A percentile compares a stretch with the other conserved stretches of the same genome.
These are phyloP conservation scores for Fistulinella staudtii DNA, from an alignment of 1,284 basidiomycete species.

Conservation along the genomic window DNA sequence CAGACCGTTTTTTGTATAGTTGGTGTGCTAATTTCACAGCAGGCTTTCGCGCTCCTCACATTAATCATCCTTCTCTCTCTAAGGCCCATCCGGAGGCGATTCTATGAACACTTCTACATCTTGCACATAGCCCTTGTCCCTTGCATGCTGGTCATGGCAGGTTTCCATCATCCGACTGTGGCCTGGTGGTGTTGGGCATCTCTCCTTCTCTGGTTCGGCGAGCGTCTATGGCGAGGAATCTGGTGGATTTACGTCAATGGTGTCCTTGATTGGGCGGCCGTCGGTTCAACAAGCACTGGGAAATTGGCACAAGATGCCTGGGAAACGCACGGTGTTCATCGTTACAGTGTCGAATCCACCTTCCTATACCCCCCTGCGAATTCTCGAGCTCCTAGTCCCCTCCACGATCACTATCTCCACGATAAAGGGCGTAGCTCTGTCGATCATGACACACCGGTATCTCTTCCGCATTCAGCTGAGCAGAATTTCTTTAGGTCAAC, in stretches of 20 bases:
- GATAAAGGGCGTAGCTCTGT: constrained; percentile 4
- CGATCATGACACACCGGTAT: not conserved
- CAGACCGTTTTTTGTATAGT: constrained; percentile 12
- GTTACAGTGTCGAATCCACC: constrained; percentile 4
- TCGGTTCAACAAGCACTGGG: not conserved
- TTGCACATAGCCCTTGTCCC: constrained; percentile 67
- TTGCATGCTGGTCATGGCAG: constrained; percentile 56
- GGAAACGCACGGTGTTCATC: constrained; percentile 25
- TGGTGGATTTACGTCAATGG: constrained; percentile 69
- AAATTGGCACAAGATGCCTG: constrained; percentile 7
- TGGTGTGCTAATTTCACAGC: constrained; percentile 13
- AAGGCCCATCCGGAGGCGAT: constrained; percentile 57
- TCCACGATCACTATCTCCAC: constrained; percentile 19
- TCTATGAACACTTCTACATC: constrained; percentile 78
- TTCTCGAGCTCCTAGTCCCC: constrained; percentile 22
- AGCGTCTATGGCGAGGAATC: constrained; percentile 57
- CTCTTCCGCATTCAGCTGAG: not conserved
- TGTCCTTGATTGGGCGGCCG: constrained; percentile 28
- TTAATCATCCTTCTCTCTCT: constrained; percentile 63
- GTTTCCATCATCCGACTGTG: constrained; percentile 67
- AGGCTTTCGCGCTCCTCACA: constrained; percentile 73
- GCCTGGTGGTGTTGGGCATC: constrained; percentile 71
- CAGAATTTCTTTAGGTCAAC: constrained; percentile 2
- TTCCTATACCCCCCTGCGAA: constrained; percentile 4
- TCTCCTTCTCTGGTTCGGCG: constrained; percentile 61